Conservation (phyloP, 169 alveolate species). For the Eimeria necatrix region DNA sequence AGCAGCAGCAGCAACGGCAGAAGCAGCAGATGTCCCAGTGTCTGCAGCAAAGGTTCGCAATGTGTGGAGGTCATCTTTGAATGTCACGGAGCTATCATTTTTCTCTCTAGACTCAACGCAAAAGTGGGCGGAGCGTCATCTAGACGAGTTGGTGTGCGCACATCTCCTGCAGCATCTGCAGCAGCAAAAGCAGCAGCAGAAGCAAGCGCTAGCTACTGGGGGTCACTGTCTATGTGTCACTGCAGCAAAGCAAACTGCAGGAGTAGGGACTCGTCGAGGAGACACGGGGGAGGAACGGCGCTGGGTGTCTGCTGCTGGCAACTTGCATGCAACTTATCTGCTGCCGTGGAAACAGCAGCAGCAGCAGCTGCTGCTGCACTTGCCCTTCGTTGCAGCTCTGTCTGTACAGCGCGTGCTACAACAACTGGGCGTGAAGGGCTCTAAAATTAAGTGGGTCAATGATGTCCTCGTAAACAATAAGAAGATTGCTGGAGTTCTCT, state of each 20-base stretch:
- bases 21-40: not conserved
- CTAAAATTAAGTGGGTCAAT: conserved; percentile 86
- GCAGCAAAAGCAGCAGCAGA: conserved; percentile 61
- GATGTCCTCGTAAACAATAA: conserved; percentile 83
- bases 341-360: conserved; percentile 82
- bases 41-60: not conserved
- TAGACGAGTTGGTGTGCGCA: conserved; percentile 53
- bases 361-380: conserved; percentile 72
- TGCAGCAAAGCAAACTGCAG: conserved; percentile 83
- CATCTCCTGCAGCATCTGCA: conserved; percentile 55
- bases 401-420: conserved; percentile 83
- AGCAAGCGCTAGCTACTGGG: not conserved
- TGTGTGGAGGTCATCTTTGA: not conserved
- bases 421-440: conserved; percentile 72
- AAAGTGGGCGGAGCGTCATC: conserved; percentile 82
- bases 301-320: conserved; percentile 84
- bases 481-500: conserved; percentile 84
- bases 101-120: conserved; percentile 85
- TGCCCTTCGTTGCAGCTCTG: conserved; percentile 84
- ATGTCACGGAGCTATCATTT: conserved; percentile 62
- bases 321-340: conserved; percentile 81
- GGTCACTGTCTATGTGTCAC: conserved; percentile 66
- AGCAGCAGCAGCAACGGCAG: not conserved
- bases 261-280: conserved; percentile 85
- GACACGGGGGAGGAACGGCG: conserved; percentile 74